Evolutionary conservation across 1,284 basidiomycete genomes (phyloP), one percentile per base, ranked within the genome.

Genomic region (Filobasidium uniguttulatum): DNA sequence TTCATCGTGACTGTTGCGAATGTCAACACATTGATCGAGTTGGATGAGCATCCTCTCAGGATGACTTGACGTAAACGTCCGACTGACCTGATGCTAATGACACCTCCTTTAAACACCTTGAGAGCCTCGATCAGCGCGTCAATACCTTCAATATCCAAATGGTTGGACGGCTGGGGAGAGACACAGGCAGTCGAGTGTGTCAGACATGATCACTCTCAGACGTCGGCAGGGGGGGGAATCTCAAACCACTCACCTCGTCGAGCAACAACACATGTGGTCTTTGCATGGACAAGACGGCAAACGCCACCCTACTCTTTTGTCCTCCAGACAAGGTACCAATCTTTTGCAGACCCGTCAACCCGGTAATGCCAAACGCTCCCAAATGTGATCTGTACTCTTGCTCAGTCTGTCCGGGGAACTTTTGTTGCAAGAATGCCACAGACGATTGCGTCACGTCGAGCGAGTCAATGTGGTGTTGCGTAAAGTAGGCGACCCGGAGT

Each of bases 351-450:
- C 90, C 89, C 1, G 90, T 96, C 77, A 93, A 83, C 49, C 91
- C 93, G 54, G 87, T 96, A 62, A 97, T 94, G 59, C 96, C 93
- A 72, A 98, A 98, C 53, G 90, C 88, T n/a, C 94, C 94, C 14
- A 99, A 75, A 72, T 97, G 93, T 33, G 72, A 71, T 56, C 94
- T 80, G 67, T 98, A 98, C 67, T 98, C 94, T 65, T 97, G 93
- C 67, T 97, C 94, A 5, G 80, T 87, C 70, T 84, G 85, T 1
- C 94, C 94, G 0, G 94, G 94, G 73, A 86, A 96, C 62, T 80
- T 85, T 35, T 81, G 79, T 17, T 87, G 85, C 26, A 98, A 73
- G 74, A 96, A 97, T 59, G 86, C 83, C 7, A 98, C 94, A 0
- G 91, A 85, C 12, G 81, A 83, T 76, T 93, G 78, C 3, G 75